phyloP scores from a whole-genome alignment of 83 land plant genomes.

The Diphasiastrum complanatum region DNA sequence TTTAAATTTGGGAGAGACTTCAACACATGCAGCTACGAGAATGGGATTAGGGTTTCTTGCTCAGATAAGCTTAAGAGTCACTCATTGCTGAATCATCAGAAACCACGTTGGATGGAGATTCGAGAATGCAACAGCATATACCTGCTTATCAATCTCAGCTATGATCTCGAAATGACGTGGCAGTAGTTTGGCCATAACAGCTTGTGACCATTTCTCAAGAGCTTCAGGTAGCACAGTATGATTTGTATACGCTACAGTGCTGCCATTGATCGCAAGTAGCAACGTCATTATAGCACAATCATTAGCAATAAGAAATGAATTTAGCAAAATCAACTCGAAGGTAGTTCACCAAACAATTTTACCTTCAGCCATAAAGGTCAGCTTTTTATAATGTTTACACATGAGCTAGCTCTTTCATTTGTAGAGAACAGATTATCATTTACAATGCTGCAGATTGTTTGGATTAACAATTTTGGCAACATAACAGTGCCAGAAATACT shows the following conservation, averaged over 20 bases:
- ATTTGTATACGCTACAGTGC: conserved; percentile 96
- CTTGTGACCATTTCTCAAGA: conserved; percentile 92
- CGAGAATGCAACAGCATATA: conserved; percentile 12
- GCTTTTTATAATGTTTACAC: no score
- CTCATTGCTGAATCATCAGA: not conserved
- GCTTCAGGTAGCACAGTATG: conserved; percentile 99
- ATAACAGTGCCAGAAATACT: no score
- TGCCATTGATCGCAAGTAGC: conserved; percentile 25
- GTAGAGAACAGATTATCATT: no score
- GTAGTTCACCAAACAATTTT: no score
- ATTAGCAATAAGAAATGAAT: not conserved
- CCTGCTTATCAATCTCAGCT: conserved; percentile 89
- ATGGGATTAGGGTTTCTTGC: no score
- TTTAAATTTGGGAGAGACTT: no score
- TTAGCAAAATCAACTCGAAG: not conserved
- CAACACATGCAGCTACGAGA: no score
- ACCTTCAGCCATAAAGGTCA: no score
- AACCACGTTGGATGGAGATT: not conserved
- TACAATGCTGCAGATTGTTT: no score
- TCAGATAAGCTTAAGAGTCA: no score
- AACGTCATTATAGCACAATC: not conserved
- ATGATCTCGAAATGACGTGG: conserved; percentile 96
- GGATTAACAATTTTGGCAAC: no score
- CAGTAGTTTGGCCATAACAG: conserved; percentile 77
- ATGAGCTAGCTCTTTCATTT: no score